phyloP scores from a whole-genome alignment of 495 filamentous ascomycete genomes.

The Xylaria curta region DNA sequence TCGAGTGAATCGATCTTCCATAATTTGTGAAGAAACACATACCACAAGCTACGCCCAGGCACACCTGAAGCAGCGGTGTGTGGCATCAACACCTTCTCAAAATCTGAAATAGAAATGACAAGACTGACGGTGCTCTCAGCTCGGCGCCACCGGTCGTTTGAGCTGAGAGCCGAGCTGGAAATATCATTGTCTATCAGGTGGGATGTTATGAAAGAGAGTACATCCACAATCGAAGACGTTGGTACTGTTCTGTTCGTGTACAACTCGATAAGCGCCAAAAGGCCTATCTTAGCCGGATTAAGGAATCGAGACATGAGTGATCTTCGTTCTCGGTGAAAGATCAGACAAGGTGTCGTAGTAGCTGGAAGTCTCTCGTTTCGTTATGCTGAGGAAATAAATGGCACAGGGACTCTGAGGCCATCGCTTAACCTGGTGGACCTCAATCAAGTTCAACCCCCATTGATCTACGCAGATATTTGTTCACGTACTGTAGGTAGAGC shows the following conservation, averaged over 20 bases:
- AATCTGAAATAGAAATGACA: slow-evolving; percentile 67
- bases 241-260: slow-evolving; percentile 79
- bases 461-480: neutral
- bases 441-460: slow-evolving; percentile 2
- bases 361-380: neutral
- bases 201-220: slow-evolving; percentile 83
- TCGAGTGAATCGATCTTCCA: slow-evolving; percentile 86
- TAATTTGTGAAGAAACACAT: slow-evolving; percentile 79
- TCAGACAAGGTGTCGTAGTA: neutral
- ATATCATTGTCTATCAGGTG: slow-evolving; percentile 64
- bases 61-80: slow-evolving; percentile 67
- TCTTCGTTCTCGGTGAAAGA: neutral
- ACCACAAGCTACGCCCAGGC: slow-evolving; percentile 83
- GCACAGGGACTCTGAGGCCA: slow-evolving; percentile 4
- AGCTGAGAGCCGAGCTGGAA: slow-evolving; percentile 22
- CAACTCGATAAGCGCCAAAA: slow-evolving; percentile 79
- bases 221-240: slow-evolving; percentile 75
- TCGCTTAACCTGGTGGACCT: slow-evolving; percentile 2
- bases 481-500: neutral
- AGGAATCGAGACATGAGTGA: slow-evolving; percentile 75
- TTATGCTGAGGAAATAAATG: neutral
- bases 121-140: slow-evolving; percentile 55
- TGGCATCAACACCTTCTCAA: slow-evolving; percentile 66
- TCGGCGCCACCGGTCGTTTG: slow-evolving; percentile 45
- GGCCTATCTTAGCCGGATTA: slow-evolving; percentile 82